Evolutionary conservation across 768 basidiomycete genomes (phyloP), one percentile per base, ranked within the genome.

Genomic region (Serendipita sp.): DNA sequence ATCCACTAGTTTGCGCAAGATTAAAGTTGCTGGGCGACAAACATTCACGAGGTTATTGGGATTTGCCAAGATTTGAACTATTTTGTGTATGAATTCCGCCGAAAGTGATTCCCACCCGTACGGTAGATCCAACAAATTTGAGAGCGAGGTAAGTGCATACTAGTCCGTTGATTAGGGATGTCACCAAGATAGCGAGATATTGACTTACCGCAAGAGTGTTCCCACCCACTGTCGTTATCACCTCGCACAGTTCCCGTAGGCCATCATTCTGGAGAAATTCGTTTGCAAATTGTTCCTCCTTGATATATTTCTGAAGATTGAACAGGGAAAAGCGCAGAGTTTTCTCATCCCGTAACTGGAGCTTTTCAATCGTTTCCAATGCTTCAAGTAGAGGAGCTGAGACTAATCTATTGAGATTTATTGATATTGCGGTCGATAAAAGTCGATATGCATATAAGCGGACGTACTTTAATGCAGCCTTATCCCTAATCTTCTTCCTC

Each of bases 11-110:
- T 86, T 87, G 75, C 91, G 90, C 67, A 94, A 79, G 64, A 95
- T 93, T 38, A 88, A 85, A 47, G 89, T 92, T 1, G 92, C 92
- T 38, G 92, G 93, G 3, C 92, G 86, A 70, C 89, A 90, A 66
- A 94, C 89, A 67, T 96, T 96, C 77, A 94, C 85, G 16, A 86
- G 80, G 10, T 87, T 88, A 45, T 81, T 78, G 0, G 86, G 78
- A 0, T 89, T 88, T 0, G 89, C 83, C 30, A 91, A 78, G 68
- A 89, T 86, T 70, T 85, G 82, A 15, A 91, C 89, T 62, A 92
- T 81, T 72, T 82, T 81, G 69, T 83, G 78, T 63, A 92, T 88
- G 74, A 95, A 93, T 4, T 74, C 73, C 63, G 83, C 78, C 67
- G 84, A 82, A 3, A 94, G 79, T n/a, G 76, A 77, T 1, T 82